Conservation (phyloP, 345 rosid genomes). For the Salix exigua region DNA sequence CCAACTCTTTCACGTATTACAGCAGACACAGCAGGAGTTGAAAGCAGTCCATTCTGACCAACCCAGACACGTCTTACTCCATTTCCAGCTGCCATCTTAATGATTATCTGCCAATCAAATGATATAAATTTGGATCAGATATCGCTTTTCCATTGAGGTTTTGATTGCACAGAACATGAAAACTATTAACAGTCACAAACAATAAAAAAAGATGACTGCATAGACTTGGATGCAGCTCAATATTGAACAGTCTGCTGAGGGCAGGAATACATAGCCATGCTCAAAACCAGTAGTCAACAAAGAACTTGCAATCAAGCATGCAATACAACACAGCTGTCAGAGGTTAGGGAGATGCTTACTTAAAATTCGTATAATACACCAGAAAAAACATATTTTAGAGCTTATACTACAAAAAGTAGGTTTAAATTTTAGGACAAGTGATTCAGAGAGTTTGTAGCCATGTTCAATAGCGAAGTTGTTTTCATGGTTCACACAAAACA, state of each 20-base stretch:
- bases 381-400: not conserved
- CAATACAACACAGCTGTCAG: not conserved
- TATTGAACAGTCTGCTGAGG: not conserved
- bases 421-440: not conserved
- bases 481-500: not conserved
- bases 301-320: not conserved
- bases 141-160: not conserved
- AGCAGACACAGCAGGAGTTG: conserved; percentile 99
- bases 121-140: not conserved
- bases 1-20: conserved; percentile 94
- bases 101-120: conserved; percentile 56
- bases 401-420: not conserved
- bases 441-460: not conserved
- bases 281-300: not conserved
- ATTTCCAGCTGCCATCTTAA: conserved; percentile 94
- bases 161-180: not conserved
- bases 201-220: not conserved
- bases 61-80: conserved; percentile 94
- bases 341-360: not conserved
- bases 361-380: not conserved
- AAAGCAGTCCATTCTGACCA: conserved; percentile 89
- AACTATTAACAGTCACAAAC: not conserved
- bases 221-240: not conserved
- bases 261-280: not conserved
- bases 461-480: not conserved